Conservation (phyloP, 306 rosid species). For the Geum urbanum region DNA sequence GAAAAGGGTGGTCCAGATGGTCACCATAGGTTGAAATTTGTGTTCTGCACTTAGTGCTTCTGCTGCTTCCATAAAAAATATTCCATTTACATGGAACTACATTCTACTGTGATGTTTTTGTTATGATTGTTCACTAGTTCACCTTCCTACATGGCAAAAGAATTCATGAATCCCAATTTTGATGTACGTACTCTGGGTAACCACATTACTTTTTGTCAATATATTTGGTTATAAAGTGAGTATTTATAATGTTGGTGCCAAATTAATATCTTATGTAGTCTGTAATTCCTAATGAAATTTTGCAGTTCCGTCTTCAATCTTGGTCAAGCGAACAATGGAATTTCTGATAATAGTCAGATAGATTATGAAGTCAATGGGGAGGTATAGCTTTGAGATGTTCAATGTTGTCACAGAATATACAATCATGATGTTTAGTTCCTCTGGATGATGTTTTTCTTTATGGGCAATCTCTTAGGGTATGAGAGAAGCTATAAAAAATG, state of each 20-base stretch:
- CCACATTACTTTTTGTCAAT: not conserved
- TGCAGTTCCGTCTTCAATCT: conserved; percentile 61
- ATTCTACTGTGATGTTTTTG: not conserved
- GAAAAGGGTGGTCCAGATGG: not conserved
- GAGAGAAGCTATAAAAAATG: conserved; percentile 94
- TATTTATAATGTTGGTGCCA: conserved; percentile 13
- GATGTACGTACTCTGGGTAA: not conserved
- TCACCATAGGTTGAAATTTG: not conserved
- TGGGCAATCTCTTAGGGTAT: conserved; percentile 59
- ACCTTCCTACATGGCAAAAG: not conserved
- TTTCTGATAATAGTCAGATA: conserved; percentile 35
- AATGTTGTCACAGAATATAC: conserved; percentile 15
- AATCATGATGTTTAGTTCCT: conserved; percentile 17
- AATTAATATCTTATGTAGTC: conserved; percentile 16
- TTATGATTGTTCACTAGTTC: not conserved
- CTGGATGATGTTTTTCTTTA: conserved; percentile 21
- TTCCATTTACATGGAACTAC: not conserved
- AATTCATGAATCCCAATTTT: not conserved
- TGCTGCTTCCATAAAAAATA: not conserved
- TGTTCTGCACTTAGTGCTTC: not conserved
- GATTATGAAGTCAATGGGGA: conserved; percentile 82
- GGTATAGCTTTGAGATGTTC: conserved; percentile 42
- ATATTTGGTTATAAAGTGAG: conserved; percentile 14
- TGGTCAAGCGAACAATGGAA: conserved; percentile 41
- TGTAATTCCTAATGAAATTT: conserved; percentile 20